Evolutionary conservation across 1,139 yeast genomes (phyloP).

Genomic region (Pichia sp.): DNA sequence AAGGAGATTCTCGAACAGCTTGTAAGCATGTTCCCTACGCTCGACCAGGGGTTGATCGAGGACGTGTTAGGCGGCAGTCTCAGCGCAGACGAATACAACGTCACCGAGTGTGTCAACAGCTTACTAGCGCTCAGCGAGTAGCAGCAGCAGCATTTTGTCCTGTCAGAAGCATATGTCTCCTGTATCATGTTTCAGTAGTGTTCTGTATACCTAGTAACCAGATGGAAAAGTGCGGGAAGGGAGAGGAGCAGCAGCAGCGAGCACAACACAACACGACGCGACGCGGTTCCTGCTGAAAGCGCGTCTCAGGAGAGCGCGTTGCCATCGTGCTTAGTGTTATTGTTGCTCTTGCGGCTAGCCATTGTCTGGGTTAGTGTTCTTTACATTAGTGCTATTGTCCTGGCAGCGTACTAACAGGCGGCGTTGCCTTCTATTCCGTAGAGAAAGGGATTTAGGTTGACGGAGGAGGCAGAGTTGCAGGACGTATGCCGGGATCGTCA

Average conservation of each 20-base stretch:
- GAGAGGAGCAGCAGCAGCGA: neutral
- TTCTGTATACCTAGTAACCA: neutral
- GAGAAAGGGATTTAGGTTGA: too few species aligned
- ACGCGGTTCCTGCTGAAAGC: neutral
- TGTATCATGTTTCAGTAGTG: neutral
- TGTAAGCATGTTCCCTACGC: constrained; percentile 67
- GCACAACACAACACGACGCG: neutral
- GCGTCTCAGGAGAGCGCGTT: neutral
- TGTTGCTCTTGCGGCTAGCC: neutral
- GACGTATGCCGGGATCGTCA: neutral
- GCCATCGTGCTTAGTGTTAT: neutral
- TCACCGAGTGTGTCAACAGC: constrained; percentile 33
- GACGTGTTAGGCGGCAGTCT: constrained; percentile 53
- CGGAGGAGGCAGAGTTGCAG: neutral
- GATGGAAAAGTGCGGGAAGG: neutral
- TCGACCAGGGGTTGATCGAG: constrained; percentile 62
- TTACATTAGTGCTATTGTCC: neutral
- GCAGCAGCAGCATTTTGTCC: neutral
- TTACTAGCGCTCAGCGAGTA: constrained; percentile 7
- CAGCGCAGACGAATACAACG: constrained; percentile 9
- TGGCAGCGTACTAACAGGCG: too few species aligned
- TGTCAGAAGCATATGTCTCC: neutral
- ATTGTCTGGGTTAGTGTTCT: neutral
- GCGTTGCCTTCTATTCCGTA: neutral
- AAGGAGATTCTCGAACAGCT: constrained; percentile 44